Conservation (phyloP, 1,284 basidiomycete genomes). For the Lignosus rhinocerotis region DNA sequence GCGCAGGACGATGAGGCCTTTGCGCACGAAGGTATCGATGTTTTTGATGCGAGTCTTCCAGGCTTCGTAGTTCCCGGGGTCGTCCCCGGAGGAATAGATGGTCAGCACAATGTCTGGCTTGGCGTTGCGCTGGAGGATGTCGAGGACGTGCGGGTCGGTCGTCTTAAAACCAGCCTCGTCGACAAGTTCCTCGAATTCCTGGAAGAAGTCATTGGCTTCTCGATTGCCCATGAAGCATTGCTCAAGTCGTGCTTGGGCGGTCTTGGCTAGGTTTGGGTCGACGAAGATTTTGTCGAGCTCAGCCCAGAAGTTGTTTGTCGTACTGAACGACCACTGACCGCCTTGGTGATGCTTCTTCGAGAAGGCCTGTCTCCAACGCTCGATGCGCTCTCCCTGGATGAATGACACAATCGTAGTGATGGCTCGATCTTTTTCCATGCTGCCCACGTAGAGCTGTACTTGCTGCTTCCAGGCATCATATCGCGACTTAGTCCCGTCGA, state of each 20-base stretch:
- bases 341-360: not conserved
- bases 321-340: not conserved
- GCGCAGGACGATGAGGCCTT: not conserved
- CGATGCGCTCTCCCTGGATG: not conserved
- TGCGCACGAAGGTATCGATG: slow-evolving; percentile 1
- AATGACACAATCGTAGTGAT: slow-evolving; percentile 5
- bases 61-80: not conserved
- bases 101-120: not conserved
- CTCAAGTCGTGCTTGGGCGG: slow-evolving; percentile 1
- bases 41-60: slow-evolving; percentile 7
- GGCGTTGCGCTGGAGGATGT: slow-evolving; percentile 4
- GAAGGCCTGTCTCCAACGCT: slow-evolving; percentile 4
- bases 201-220: slow-evolving; percentile 4
- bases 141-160: not conserved
- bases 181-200: slow-evolving; percentile 4
- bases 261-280: slow-evolving; percentile 3
- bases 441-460: slow-evolving; percentile 7
- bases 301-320: not conserved
- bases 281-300: slow-evolving; percentile 4
- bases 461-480: slow-evolving; percentile 9
- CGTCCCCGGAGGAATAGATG: not conserved
- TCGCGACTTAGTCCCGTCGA: slow-evolving; percentile 4
- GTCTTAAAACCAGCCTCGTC: not conserved
- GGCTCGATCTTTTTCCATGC: slow-evolving; percentile 7
- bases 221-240: not conserved